Evolutionary conservation across 371 early-diverging fungal species (phyloP).

Genomic region (Basidiobolus meristosporus): DNA sequence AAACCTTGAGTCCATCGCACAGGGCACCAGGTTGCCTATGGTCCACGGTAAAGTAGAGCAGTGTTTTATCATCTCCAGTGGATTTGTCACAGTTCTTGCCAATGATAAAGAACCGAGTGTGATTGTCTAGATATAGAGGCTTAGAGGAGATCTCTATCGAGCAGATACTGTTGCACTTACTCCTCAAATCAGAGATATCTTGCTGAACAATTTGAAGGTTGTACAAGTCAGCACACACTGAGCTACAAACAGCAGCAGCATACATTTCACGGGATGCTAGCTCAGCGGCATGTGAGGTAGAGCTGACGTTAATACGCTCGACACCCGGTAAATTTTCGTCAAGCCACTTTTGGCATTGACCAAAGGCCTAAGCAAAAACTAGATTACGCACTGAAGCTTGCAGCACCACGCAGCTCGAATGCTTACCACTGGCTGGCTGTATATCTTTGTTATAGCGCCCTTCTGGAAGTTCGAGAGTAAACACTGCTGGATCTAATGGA

Average conservation of each 20-base stretch:
- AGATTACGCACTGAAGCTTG: not conserved
- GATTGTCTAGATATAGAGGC: slow-evolving; percentile 34
- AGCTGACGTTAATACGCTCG: slow-evolving; percentile 52
- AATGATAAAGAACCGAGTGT: slow-evolving; percentile 79
- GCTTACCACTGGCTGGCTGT: slow-evolving; percentile 72
- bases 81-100: slow-evolving; percentile 49
- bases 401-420: no score
- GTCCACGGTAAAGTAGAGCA: slow-evolving; percentile 71
- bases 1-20: slow-evolving; percentile 63
- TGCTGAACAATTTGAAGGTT: slow-evolving; percentile 47
- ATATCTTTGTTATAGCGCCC: slow-evolving; percentile 33
- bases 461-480: slow-evolving; percentile 1
- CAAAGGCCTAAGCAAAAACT: slow-evolving; percentile 37
- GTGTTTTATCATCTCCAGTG: slow-evolving; percentile 56
- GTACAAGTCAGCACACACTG: slow-evolving; percentile 64
- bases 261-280: slow-evolving; percentile 57
- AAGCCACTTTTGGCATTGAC: slow-evolving; percentile 67
- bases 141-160: not conserved
- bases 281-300: slow-evolving; percentile 79
- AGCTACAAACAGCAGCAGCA: slow-evolving; percentile 71
- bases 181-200: slow-evolving; percentile 49
- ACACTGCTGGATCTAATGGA: slow-evolving; percentile 1
- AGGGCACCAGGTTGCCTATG: slow-evolving; percentile 80
- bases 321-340: slow-evolving; percentile 43
- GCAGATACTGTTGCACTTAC: slow-evolving; percentile 3